Conservation (phyloP, 1,284 basidiomycete species). For the Amylostereum areolatum region DNA sequence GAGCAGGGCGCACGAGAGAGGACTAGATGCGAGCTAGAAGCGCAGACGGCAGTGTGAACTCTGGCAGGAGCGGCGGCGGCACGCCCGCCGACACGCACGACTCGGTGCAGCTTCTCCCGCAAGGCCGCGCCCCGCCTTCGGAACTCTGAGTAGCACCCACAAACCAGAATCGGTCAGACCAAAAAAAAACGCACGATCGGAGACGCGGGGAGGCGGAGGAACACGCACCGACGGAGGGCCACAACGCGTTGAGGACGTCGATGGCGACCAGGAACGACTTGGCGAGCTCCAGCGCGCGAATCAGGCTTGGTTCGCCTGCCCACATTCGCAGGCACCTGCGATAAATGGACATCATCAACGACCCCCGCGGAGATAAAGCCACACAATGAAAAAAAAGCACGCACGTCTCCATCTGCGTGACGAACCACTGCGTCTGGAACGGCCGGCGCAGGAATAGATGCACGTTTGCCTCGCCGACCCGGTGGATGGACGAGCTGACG, state of each 20-base stretch:
- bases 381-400: constrained; percentile 16
- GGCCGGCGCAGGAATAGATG: constrained; percentile 57
- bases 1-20: too few relatives aligned
- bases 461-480: constrained; percentile 27
- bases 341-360: constrained; percentile 14
- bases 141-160: not conserved
- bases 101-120: not conserved
- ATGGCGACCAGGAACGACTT: constrained; percentile 57
- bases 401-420: constrained; percentile 56
- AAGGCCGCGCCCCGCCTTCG: not conserved
- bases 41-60: too few relatives aligned
- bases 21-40: too few relatives aligned
- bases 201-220: not conserved
- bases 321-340: constrained; percentile 59
- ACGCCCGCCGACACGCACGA: not conserved
- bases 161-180: too few relatives aligned
- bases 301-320: constrained; percentile 52
- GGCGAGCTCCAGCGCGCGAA: constrained; percentile 59
- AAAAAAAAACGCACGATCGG: too few relatives aligned
- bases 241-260: constrained; percentile 61
- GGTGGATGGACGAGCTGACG: constrained; percentile 44
- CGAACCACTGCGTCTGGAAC: constrained; percentile 68
- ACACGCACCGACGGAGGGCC: constrained; percentile 46
- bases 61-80: too few relatives aligned
- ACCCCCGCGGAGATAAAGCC: constrained; percentile 3